Percentiles rank a stretch among this genome's conserved stretches.
Conservation (phyloP, 2,329 filamentous ascomycete genomes). For the Cercospora sp. region DNA sequence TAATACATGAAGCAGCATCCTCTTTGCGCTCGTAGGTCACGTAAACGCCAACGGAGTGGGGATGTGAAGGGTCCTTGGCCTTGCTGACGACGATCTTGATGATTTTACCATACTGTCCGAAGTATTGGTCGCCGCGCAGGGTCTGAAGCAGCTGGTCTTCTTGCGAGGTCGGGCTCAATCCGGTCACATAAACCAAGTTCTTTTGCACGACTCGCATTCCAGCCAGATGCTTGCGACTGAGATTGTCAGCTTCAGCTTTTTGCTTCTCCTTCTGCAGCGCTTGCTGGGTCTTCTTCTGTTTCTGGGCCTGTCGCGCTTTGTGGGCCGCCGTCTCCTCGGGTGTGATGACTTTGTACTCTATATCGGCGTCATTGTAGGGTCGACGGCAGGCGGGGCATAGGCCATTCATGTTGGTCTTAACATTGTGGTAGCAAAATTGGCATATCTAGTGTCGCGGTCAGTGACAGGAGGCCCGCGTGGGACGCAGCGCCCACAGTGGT, state of each 20-base stretch:
- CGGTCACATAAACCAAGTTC: slow-evolving; percentile 97
- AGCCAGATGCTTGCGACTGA: slow-evolving; percentile 92
- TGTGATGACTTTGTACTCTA: slow-evolving; percentile 94
- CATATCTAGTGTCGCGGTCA: slow-evolving; percentile 67
- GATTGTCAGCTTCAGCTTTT: slow-evolving; percentile 92
- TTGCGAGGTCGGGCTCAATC: slow-evolving; percentile 83
- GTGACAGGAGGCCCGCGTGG: background rate
- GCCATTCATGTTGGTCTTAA: slow-evolving; percentile 96
- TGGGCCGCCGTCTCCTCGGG: slow-evolving; percentile 82
- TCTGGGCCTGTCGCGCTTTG: slow-evolving; percentile 71
- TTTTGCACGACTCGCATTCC: slow-evolving; percentile 96
- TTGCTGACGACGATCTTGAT: slow-evolving; percentile 99
- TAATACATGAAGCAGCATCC: slow-evolving; percentile 86
- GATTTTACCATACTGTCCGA: slow-evolving; percentile 97
- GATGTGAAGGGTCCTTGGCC: slow-evolving; percentile 71
- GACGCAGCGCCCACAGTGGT: background rate
- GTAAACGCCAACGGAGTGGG: slow-evolving; percentile 91
- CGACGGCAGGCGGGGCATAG: slow-evolving; percentile 95
- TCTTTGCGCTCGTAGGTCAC: slow-evolving; percentile 95
- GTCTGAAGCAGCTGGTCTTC: slow-evolving; percentile 92
- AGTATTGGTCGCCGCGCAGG: slow-evolving; percentile 86
- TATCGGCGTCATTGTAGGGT: slow-evolving; percentile 94
- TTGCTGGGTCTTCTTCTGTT: slow-evolving; percentile 90
- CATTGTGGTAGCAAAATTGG: slow-evolving; percentile 99
- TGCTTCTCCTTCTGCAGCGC: slow-evolving; percentile 91